Evolutionary conservation across 768 basidiomycete genomes (phyloP).

Genomic region (Sporobolomyces roseus): DNA sequence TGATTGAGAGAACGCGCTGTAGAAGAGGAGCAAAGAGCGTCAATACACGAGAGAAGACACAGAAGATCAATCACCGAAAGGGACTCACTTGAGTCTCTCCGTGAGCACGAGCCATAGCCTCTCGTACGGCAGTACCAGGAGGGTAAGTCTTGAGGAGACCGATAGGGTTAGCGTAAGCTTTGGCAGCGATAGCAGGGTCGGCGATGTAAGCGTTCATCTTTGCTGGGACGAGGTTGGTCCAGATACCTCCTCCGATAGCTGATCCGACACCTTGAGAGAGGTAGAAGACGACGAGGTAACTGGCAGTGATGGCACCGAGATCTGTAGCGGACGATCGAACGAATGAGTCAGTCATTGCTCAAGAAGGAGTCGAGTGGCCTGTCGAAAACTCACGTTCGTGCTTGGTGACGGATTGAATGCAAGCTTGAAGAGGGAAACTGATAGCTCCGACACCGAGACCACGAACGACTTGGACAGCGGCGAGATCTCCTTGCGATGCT

Average conservation of each 20-base stretch:
- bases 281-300: slow-evolving; percentile 46
- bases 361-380: too few relatives aligned
- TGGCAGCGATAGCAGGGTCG: slow-evolving; percentile 42
- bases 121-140: slow-evolving; percentile 42
- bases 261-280: slow-evolving; percentile 38
- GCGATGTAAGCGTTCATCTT: slow-evolving; percentile 43
- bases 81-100: slow-evolving; percentile 48
- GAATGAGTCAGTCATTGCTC: background rate
- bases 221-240: slow-evolving; percentile 47
- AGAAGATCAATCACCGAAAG: background rate
- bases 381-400: slow-evolving; percentile 23
- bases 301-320: slow-evolving; percentile 32
- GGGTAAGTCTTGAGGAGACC: slow-evolving; percentile 42
- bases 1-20: slow-evolving; percentile 36
- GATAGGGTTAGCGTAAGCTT: slow-evolving; percentile 46
- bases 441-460: slow-evolving; percentile 45
- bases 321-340: slow-evolving; percentile 36
- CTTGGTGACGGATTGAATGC: slow-evolving; percentile 39
- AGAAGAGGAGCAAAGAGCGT: background rate
- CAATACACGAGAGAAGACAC: too few relatives aligned
- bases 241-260: slow-evolving; percentile 47
- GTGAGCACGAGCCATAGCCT: slow-evolving; percentile 46
- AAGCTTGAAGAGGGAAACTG: slow-evolving; percentile 46
- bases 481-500: slow-evolving; percentile 43
- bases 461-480: slow-evolving; percentile 46